Base-by-base conservation (phyloP, 768 basidiomycete genomes). In the Serendipita sp. region DNA sequence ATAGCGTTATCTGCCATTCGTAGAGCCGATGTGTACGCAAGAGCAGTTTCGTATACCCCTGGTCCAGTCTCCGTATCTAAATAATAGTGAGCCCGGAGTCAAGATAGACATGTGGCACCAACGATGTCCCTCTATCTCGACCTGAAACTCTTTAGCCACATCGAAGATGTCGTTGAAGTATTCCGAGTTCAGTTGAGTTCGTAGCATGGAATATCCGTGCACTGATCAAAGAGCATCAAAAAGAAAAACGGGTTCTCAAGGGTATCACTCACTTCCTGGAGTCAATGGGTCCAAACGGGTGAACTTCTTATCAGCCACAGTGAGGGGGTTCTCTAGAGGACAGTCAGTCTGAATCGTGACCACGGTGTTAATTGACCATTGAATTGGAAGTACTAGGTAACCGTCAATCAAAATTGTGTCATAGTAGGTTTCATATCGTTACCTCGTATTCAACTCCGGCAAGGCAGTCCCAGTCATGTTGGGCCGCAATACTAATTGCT, bases 361-460 rank as follows among this genome's bases (percentile, higher is more conserved):
- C 5, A 5, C 6, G 40, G 13, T 40, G 40, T 40, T 6, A 40
- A 40, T 40, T 8, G 69, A 86, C 90, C 90, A 82, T 88, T 86
- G 74, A 92, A 92, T 74, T 91, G 89, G 72, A 91, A 92, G 70
- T 89, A 91, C 88, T 91, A 40, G 23, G 23, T 23, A 2, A 23
- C 64, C 6, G 13, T 15, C 16, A 31, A 11, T 44, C 64, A 66
- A 27, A 11, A 29, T 53, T 13, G 52, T 27, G 13, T 31, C 15
- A 11, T 31, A 53, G 29, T 53, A 31, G 8, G 48, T 3, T 34
- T 34, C 16, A 45, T 64, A 43, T 13, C 72, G 79, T 62, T 70
- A 88, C 92, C 80, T 99, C 96, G 69, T 90, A 98, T 75, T 99
- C 95, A 5, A 88, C 82, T 6, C 92, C 94, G n/a, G 90, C 84